phyloP scores from a whole-genome alignment of 768 basidiomycete species.

The Polyporus arcularius region DNA sequence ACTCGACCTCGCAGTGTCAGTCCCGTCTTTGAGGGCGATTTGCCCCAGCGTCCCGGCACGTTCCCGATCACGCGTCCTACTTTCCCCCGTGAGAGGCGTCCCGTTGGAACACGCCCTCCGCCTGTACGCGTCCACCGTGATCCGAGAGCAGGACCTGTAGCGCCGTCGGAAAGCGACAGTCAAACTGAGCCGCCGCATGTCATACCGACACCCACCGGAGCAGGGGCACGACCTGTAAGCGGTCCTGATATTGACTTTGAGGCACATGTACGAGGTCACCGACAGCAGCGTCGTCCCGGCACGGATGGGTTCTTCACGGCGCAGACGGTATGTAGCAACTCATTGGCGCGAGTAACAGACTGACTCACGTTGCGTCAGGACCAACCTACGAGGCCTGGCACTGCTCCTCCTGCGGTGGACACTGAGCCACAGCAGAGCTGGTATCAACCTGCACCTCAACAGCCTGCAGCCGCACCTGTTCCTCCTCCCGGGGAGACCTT shows the following conservation, averaged over 20 bases:
- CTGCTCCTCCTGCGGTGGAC: conserved; percentile 2
- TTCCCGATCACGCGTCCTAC: conserved; percentile 22
- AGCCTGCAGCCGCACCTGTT: background rate
- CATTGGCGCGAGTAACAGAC: background rate
- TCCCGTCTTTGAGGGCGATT: conserved; percentile 34
- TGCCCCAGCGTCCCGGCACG: conserved; percentile 32
- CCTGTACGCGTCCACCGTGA: background rate
- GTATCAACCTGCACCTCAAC: background rate
- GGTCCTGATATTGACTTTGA: conserved; percentile 17
- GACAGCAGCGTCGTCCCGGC: conserved; percentile 17
- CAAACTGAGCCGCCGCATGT: background rate
- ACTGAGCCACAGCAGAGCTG: background rate
- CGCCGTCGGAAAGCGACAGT: conserved; percentile 15
- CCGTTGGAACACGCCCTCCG: background rate
- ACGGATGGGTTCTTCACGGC: conserved; percentile 14
- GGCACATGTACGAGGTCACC: conserved; percentile 11
- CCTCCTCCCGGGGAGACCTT: conserved; percentile 11
- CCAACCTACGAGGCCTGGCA: background rate
- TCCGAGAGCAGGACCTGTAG: background rate
- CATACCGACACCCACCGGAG: background rate
- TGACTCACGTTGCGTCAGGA: background rate
- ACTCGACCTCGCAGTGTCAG: conserved; percentile 44
- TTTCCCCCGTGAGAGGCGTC: background rate
- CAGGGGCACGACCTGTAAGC: conserved; percentile 3
- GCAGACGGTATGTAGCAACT: conserved; percentile 7